Conservation (phyloP, 2,329 filamentous ascomycete genomes). For the Arthrobotrys megalospora region DNA sequence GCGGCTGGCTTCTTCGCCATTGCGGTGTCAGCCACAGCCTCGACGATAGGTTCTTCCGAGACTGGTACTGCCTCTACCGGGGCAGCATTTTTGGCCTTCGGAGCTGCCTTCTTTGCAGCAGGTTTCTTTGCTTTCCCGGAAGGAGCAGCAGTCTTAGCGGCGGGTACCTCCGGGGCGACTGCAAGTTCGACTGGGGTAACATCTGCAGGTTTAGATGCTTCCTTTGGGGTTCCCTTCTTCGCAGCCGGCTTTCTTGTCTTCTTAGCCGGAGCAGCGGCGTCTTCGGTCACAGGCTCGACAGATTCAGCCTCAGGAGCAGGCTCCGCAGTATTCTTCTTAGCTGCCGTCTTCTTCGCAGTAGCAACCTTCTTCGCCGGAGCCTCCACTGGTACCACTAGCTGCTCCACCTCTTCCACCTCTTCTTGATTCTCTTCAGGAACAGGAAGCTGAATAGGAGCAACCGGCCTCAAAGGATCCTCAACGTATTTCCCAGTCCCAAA, state of each 20-base stretch:
- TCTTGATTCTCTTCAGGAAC: neutral
- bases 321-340: constrained; percentile 22
- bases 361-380: constrained; percentile 9
- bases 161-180: neutral
- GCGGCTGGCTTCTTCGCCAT: constrained; percentile 10
- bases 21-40: neutral
- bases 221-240: constrained; percentile 13
- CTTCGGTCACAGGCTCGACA: neutral
- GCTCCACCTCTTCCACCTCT: neutral
- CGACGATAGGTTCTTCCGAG: neutral
- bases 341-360: neutral
- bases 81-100: neutral
- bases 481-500: constrained; percentile 43
- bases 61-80: neutral
- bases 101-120: constrained; percentile 12
- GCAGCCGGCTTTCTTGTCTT: neutral
- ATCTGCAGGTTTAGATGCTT: neutral
- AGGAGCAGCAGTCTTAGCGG: neutral
- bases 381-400: neutral
- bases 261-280: neutral
- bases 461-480: constrained; percentile 28
- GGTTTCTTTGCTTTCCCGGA: constrained; percentile 8
- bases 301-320: neutral
- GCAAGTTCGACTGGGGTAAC: neutral
- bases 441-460: constrained; percentile 14